A percentile compares a stretch with the other conserved stretches of the same genome.
phyloP scores from a whole-genome alignment of 352 stramenopile species.

The Globisporangium emineosum region DNA sequence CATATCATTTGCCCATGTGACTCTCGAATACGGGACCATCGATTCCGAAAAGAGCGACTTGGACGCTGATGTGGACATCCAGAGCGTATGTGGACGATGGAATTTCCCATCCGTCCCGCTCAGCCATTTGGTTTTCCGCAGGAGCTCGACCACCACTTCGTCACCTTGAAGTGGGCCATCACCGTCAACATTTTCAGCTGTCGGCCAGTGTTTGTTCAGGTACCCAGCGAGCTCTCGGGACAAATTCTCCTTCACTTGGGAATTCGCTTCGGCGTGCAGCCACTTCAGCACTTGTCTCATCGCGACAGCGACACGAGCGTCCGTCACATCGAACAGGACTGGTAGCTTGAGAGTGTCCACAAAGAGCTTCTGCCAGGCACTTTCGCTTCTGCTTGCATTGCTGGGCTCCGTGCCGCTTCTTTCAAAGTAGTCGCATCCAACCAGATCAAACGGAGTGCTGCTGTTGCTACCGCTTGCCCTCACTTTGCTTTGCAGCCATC shows the following conservation, averaged over 20 bases:
- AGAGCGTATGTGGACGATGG: slow-evolving; percentile 38
- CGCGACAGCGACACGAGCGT: slow-evolving; percentile 20
- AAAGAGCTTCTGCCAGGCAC: slow-evolving; percentile 33
- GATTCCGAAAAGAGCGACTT: slow-evolving; percentile 35
- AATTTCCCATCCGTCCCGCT: slow-evolving; percentile 37
- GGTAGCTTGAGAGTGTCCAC: slow-evolving; percentile 40
- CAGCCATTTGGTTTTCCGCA: slow-evolving; percentile 31
- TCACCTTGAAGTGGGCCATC: neutral
- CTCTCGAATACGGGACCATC: slow-evolving; percentile 46
- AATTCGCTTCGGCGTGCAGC: slow-evolving; percentile 39
- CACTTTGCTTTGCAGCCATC: slow-evolving; percentile 25
- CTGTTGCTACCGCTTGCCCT: neutral
- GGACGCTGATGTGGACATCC: slow-evolving; percentile 29
- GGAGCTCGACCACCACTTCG: neutral
- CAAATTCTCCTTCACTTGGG: slow-evolving; percentile 29
- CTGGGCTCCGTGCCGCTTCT: neutral
- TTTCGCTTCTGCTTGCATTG: slow-evolving; percentile 3
- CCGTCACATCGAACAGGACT: slow-evolving; percentile 30
- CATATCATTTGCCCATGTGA: slow-evolving; percentile 33
- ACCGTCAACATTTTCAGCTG: neutral
- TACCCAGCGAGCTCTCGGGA: slow-evolving; percentile 42
- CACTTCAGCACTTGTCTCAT: slow-evolving; percentile 40
- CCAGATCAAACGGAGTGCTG: slow-evolving; percentile 8
- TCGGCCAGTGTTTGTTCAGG: slow-evolving; percentile 44
- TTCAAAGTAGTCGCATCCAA: slow-evolving; percentile 8